These are phyloP conservation scores for Marasmius tenuissimus DNA, from an alignment of 1,284 basidiomycete species.

Conservation along the genomic window DNA sequence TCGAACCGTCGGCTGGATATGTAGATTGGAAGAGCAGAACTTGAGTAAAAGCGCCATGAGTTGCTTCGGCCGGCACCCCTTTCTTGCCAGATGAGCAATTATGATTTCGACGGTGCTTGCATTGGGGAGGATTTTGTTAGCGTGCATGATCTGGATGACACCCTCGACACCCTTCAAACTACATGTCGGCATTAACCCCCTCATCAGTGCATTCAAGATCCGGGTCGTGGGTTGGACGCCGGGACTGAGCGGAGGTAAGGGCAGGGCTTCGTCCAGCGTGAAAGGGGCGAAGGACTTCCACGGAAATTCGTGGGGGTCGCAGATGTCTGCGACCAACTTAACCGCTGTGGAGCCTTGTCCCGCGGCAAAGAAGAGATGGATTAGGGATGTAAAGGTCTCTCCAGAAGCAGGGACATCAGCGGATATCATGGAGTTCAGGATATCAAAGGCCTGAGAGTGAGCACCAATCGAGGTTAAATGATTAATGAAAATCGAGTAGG, in stretches of 20 bases:
- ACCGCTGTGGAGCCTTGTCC: slow-evolving; percentile 49
- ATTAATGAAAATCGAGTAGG: slow-evolving; percentile 66
- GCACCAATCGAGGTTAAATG: slow-evolving; percentile 48
- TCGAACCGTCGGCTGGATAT: slow-evolving; percentile 42
- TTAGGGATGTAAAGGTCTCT: slow-evolving; percentile 48
- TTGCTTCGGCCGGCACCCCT: slow-evolving; percentile 39
- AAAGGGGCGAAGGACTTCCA: slow-evolving; percentile 18
- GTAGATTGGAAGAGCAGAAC: slow-evolving; percentile 36
- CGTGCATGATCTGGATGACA: slow-evolving; percentile 55
- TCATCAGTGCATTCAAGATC: slow-evolving; percentile 61
- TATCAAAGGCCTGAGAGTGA: slow-evolving; percentile 41
- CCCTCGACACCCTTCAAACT: slow-evolving; percentile 46
- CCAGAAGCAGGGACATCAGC: slow-evolving; percentile 46
- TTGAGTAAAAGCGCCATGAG: slow-evolving; percentile 47
- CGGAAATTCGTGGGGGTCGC: slow-evolving; percentile 23
- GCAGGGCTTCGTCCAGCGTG: slow-evolving; percentile 6
- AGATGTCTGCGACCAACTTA: slow-evolving; percentile 46
- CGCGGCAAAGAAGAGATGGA: slow-evolving; percentile 53
- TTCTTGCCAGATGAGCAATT: slow-evolving; percentile 46
- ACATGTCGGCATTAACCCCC: slow-evolving; percentile 42
- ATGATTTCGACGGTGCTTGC: slow-evolving; percentile 53
- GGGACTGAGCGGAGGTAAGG: slow-evolving; percentile 30
- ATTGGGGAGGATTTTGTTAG: slow-evolving; percentile 48
- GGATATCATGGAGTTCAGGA: slow-evolving; percentile 49
- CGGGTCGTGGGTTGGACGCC: slow-evolving; percentile 42